phyloP scores from a whole-genome alignment of 2,329 filamentous ascomycete species.

The Emmonsiellopsis sp. region DNA sequence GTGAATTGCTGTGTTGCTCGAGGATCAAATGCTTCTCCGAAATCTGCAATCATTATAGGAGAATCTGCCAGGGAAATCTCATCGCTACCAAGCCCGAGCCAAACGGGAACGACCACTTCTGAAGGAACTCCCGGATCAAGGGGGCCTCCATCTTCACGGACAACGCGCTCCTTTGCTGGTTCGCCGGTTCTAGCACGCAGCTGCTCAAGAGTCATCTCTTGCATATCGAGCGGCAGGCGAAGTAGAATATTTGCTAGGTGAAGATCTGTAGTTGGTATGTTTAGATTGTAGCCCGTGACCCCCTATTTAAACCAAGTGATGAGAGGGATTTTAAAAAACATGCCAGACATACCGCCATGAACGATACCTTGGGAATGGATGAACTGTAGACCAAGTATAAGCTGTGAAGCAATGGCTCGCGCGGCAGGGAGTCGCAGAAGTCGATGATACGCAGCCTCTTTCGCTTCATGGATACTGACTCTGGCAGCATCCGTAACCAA shows the following conservation, averaged over 20 bases:
- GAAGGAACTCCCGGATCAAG: constrained; percentile 15
- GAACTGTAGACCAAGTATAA: constrained; percentile 16
- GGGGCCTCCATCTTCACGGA: constrained; percentile 14
- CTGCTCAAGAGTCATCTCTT: constrained; percentile 14
- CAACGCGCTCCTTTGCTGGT: constrained; percentile 15
- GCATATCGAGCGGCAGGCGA: constrained; percentile 10
- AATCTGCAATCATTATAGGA: constrained; percentile 19
- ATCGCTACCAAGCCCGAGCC: constrained; percentile 18
- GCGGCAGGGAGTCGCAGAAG: constrained; percentile 12
- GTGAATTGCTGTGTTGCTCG: constrained; percentile 7
- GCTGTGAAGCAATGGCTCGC: constrained; percentile 16
- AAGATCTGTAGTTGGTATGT: constrained; percentile 11
- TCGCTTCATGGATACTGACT: constrained; percentile 13
- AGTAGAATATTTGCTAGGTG: constrained; percentile 20
- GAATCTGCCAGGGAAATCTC: constrained; percentile 17
- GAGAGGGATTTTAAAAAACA: neutral
- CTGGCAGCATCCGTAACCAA: constrained; percentile 13
- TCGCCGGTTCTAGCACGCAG: constrained; percentile 16
- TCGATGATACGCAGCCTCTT: constrained; percentile 12
- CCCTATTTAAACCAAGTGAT: neutral
- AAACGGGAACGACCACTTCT: constrained; percentile 14
- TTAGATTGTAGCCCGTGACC: neutral
- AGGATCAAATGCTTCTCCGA: constrained; percentile 19
- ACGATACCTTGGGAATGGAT: constrained; percentile 20
- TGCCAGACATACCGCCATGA: constrained; percentile 17